Percentiles rank a stretch among this genome's conserved stretches.
phyloP scores from a whole-genome alignment of 78 protist genomes.

The Chrysochromulina tobinii region DNA sequence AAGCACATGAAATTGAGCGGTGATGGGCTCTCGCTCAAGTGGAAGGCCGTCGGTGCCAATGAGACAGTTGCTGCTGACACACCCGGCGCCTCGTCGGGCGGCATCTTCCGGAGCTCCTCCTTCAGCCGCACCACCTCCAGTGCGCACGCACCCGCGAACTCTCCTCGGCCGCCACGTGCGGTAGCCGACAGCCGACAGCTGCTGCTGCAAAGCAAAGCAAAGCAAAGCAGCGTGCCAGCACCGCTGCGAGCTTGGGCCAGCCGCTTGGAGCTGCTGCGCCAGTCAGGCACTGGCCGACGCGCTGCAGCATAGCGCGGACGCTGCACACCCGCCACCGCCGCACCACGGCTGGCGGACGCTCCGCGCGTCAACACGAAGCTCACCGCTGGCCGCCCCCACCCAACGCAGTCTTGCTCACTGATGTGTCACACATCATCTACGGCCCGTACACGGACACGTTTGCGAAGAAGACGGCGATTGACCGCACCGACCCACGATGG shows the following conservation, averaged over 20 bases:
- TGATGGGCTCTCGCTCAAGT: not conserved
- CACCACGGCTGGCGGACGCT: too few relatives aligned
- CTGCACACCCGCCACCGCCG: too few relatives aligned
- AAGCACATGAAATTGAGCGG: not conserved
- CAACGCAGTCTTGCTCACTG: not conserved
- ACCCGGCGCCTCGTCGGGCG: not conserved
- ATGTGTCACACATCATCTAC: not conserved
- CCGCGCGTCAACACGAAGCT: too few relatives aligned
- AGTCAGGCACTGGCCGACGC: too few relatives aligned
- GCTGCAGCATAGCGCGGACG: too few relatives aligned
- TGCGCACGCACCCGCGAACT: not conserved
- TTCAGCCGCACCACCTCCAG: not conserved
- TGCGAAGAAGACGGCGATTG: not conserved
- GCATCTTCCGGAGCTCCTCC: not conserved
- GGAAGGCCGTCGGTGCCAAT: not conserved
- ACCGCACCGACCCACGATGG: not conserved
- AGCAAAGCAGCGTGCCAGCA: too few relatives aligned
- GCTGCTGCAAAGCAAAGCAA: too few relatives aligned
- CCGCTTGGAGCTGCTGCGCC: too few relatives aligned
- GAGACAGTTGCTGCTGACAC: too few relatives aligned
- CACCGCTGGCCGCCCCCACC: not conserved
- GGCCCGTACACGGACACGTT: not conserved
- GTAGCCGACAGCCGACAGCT: too few relatives aligned
- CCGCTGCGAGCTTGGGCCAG: too few relatives aligned
- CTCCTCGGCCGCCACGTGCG: too few relatives aligned